These are phyloP conservation scores for Babesia bigemina DNA, from an alignment of 169 alveolate species.

Conservation along the genomic window DNA sequence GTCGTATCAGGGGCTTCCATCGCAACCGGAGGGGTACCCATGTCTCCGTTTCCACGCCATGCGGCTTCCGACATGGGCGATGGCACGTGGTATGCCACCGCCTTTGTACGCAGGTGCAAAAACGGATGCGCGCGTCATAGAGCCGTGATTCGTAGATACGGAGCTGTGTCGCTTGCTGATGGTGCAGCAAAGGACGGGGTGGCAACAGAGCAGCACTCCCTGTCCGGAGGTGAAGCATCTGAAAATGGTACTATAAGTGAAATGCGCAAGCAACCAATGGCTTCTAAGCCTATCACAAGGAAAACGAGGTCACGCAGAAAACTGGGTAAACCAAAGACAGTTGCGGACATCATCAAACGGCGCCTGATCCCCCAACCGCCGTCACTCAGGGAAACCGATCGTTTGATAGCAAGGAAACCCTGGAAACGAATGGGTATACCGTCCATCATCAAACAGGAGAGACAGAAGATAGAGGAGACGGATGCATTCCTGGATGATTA, in stretches of 20 bases:
- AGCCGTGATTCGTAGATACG: not conserved
- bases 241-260: too few relatives aligned
- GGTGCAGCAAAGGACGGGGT: not conserved
- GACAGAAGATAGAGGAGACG: slow-evolving; percentile 18
- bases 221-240: not conserved
- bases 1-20: not conserved
- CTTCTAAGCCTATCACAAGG: not conserved
- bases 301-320: not conserved
- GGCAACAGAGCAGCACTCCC: not conserved
- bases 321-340: not conserved
- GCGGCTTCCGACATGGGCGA: not conserved
- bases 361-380: slow-evolving; percentile 53
- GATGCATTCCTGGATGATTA: slow-evolving; percentile 27
- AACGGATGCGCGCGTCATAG: not conserved
- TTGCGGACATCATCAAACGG: slow-evolving; percentile 33
- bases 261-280: not conserved
- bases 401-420: slow-evolving; percentile 41
- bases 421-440: slow-evolving; percentile 45
- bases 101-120: not conserved
- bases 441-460: slow-evolving; percentile 27
- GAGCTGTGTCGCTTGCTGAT: not conserved
- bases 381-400: slow-evolving; percentile 25
- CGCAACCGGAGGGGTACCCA: not conserved
- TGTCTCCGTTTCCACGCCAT: not conserved
- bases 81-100: not conserved